These are phyloP conservation scores for Dinochytrium kinnereticum DNA, from an alignment of 371 early-diverging fungal species.

Conservation along the genomic window DNA sequence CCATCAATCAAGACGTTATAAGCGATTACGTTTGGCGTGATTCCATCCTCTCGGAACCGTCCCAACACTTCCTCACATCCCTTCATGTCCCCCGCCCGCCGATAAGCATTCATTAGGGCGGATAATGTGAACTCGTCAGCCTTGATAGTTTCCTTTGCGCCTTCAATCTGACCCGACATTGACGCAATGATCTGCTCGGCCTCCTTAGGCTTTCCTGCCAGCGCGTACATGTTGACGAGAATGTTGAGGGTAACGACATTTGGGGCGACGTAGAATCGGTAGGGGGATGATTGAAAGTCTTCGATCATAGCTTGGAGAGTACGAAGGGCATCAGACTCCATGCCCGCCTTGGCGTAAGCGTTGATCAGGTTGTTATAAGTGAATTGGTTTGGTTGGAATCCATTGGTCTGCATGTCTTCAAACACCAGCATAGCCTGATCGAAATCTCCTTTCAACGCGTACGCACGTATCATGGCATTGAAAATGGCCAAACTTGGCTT, in stretches of 20 bases:
- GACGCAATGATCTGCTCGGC: constrained; percentile 9
- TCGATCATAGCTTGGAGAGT: constrained; percentile 39
- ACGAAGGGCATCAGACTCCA: constrained; percentile 45
- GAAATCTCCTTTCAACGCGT: constrained; percentile 48
- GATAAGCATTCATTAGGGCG: constrained; percentile 23
- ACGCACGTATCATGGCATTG: constrained; percentile 58
- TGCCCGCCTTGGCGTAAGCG: constrained; percentile 52
- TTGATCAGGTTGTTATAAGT: constrained; percentile 52
- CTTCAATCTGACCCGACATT: constrained; percentile 1
- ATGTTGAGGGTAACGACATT: constrained; percentile 27
- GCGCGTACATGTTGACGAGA: constrained; percentile 17
- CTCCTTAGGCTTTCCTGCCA: background rate
- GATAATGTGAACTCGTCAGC: constrained; percentile 12
- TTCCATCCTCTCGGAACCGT: background rate
- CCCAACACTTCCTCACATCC: constrained; percentile 1
- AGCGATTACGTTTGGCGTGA: constrained; percentile 1
- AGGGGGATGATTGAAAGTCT: constrained; percentile 4
- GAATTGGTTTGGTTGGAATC: constrained; percentile 34
- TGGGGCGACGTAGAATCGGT: constrained; percentile 37
- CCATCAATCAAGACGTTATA: constrained; percentile 27
- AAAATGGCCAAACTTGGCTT: constrained; percentile 51
- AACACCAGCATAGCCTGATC: constrained; percentile 40
- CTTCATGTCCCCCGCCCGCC: constrained; percentile 6
- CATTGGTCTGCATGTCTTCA: constrained; percentile 33
- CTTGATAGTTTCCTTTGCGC: background rate